A percentile compares a stretch with the other conserved stretches of the same genome.
Evolutionary conservation across 805 yeast species (phyloP).

Genomic region (Candida boleticola): DNA sequence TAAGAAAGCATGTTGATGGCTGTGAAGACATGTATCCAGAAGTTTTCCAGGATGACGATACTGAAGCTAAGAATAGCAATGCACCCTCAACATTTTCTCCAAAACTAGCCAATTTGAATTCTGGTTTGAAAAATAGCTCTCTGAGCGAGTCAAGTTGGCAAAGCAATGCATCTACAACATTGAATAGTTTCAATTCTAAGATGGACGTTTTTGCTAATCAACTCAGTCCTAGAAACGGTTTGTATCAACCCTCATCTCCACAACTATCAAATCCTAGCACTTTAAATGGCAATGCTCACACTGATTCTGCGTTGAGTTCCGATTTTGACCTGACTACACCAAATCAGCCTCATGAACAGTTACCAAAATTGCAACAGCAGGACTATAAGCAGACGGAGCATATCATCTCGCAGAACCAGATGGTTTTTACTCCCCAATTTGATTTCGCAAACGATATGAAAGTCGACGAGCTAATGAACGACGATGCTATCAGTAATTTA

Average conservation of each 20-base stretch:
- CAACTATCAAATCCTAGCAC: too few species aligned
- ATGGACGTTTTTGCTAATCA: neutral
- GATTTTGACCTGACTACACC: too few species aligned
- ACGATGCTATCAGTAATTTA: conserved; percentile 6
- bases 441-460: neutral
- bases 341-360: too few species aligned
- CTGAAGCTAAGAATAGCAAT: too few species aligned
- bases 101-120: too few species aligned
- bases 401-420: neutral
- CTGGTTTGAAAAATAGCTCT: too few species aligned
- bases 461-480: conserved; percentile 1
- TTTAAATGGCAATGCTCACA: too few species aligned
- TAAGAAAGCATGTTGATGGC: conserved; percentile 16
- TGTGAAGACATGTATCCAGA: conserved; percentile 18
- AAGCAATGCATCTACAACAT: neutral
- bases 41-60: conserved; percentile 7
- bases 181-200: neutral
- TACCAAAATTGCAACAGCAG: too few species aligned
- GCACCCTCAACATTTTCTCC: too few species aligned
- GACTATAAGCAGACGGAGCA: too few species aligned
- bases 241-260: neutral
- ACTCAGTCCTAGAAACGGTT: neutral
- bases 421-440: neutral
- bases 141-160: neutral
- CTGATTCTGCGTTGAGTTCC: too few species aligned